These are phyloP conservation scores for Spathaspora girioi DNA, from an alignment of 805 yeast species.

Conservation along the genomic window DNA sequence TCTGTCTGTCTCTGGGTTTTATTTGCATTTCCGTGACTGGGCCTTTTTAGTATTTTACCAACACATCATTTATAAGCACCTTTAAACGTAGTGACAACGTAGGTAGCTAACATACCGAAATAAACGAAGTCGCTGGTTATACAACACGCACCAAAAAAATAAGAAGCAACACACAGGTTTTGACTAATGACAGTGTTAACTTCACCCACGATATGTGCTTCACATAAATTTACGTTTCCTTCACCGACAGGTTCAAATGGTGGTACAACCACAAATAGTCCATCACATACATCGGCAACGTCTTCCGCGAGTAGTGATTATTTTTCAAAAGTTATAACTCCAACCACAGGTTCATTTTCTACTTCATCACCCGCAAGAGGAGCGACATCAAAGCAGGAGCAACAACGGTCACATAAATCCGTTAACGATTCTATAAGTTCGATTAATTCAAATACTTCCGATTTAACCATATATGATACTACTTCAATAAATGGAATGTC, in stretches of 20 bases:
- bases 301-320: background rate
- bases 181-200: background rate
- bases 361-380: background rate
- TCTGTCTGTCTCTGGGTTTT: background rate
- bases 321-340: background rate
- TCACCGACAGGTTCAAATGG: background rate
- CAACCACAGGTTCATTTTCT: background rate
- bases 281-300: background rate
- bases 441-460: slow-evolving; percentile 25
- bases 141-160: background rate
- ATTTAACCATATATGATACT: slow-evolving; percentile 13
- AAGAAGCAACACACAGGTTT: background rate
- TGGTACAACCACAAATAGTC: background rate
- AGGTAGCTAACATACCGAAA: no score
- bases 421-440: slow-evolving; percentile 23
- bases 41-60: background rate
- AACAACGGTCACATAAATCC: background rate
- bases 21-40: background rate
- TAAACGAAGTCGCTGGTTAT: no score
- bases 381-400: background rate
- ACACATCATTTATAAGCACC: background rate
- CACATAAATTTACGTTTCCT: background rate
- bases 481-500: slow-evolving; percentile 10
- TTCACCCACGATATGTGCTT: background rate
- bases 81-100: background rate